Percentiles rank a stretch among this genome's conserved stretches.
These are phyloP conservation scores for Hyaloscypha variabilis DNA, from an alignment of 495 filamentous ascomycete species.

Conservation along the genomic window DNA sequence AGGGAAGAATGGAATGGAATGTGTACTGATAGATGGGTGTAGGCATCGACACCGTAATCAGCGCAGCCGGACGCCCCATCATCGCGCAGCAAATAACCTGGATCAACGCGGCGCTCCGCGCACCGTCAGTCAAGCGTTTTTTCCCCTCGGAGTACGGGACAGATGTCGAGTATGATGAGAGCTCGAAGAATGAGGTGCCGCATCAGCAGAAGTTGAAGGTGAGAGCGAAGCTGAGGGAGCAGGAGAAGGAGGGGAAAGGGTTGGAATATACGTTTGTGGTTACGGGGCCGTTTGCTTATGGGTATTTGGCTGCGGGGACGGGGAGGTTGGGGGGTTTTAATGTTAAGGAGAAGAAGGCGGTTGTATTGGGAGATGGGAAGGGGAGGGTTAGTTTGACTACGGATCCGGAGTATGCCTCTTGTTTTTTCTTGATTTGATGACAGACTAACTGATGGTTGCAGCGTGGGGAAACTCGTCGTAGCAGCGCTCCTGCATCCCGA, in stretches of 20 bases:
- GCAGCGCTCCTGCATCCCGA: slow-evolving; percentile 58
- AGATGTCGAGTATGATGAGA: slow-evolving; percentile 66
- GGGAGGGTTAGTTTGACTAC: slow-evolving; percentile 64
- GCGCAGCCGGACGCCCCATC: slow-evolving; percentile 62
- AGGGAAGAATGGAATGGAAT: too few relatives aligned
- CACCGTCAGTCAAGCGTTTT: slow-evolving; percentile 60
- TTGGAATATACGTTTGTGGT: slow-evolving; percentile 64
- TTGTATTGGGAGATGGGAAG: slow-evolving; percentile 59
- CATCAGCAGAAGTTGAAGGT: slow-evolving; percentile 73
- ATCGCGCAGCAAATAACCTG: slow-evolving; percentile 63
- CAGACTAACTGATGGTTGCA: slow-evolving; percentile 30
- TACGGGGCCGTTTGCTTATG: slow-evolving; percentile 70
- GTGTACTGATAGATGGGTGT: too few relatives aligned
- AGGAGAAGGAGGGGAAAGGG: background rate
- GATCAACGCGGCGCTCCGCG: slow-evolving; percentile 51
- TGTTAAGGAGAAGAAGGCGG: slow-evolving; percentile 53
- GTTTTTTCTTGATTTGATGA: background rate
- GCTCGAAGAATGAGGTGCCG: slow-evolving; percentile 55
- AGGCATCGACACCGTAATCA: slow-evolving; percentile 60
- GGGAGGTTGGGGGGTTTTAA: slow-evolving; percentile 55
- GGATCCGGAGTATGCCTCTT: slow-evolving; percentile 65
- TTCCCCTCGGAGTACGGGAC: slow-evolving; percentile 76
- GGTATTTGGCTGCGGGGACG: slow-evolving; percentile 23
- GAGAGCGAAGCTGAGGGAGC: slow-evolving; percentile 34
- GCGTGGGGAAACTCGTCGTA: slow-evolving; percentile 67